Evolutionary conservation across 192 early-diverging fungal genomes (phyloP), one percentile per base, ranked within the genome.

Genomic region (Entophlyctis luteolus): DNA sequence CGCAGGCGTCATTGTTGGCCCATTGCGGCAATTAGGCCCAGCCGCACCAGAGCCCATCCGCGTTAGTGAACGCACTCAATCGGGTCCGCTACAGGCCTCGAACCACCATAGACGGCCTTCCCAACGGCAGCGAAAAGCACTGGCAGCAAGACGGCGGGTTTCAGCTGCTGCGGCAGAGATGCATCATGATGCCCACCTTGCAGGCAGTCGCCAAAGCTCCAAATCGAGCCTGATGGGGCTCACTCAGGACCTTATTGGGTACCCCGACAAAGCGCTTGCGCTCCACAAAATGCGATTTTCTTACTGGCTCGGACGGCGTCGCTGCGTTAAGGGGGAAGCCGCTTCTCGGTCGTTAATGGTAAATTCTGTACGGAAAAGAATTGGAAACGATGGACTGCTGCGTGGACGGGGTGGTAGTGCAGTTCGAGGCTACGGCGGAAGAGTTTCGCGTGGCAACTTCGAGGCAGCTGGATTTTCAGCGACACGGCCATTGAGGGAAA

Each of bases 261-360:
- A 63, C 4, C n/a, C 42, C 16, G 60, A n/a, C 10, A 31, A 4
- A 6, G 60, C 60, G 22, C 60, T 63, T 29, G 22, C 16, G 31
- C n/a, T 63, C 4, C 60, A 63, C 36, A 47, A 33, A n/a, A 45
- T 50, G 60, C 60, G 60, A n/a, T 63, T 29, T 49, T 47, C 60
- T 2, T 49, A 32, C 32, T 63, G 60, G 60, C 47, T 63, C 6
- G 60, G 60, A 47, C 10, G 60, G 12, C 14, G 33, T 4, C n/a
- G 29, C 23, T 16, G 48, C 47, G 38, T 18, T 60, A 6, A 60
- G 16, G 55, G 55, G 55, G 42, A 12, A 12, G 10, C 42, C 10
- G n/a, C n/a, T n/a, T 45, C 10, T 12, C n/a, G 10, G n/a, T 12
- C 42, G 10, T n/a, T 45, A 45, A 12, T 45, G 42, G 42, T 45